Conservation (phyloP, 176 grass and related monocot species). For the Eleusine coracana region DNA sequence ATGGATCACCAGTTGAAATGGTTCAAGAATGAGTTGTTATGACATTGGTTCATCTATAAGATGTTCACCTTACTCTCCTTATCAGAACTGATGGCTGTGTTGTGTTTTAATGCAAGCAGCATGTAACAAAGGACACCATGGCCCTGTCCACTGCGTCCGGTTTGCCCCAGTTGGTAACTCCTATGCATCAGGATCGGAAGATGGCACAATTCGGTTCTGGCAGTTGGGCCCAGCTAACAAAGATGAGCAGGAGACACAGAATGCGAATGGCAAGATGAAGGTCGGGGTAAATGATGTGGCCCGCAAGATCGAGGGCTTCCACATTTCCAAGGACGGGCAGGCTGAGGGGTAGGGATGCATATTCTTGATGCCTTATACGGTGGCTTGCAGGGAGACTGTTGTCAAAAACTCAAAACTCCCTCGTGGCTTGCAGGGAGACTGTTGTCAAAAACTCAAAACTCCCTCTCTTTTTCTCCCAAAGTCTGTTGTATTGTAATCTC, state of each 20-base stretch:
- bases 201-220: conserved; percentile 87
- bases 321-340: conserved; percentile 49
- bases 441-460: neutral
- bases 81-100: neutral
- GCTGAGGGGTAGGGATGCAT: conserved; percentile 34
- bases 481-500: neutral
- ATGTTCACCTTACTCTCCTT: neutral
- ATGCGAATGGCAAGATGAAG: conserved; percentile 48
- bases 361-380: neutral
- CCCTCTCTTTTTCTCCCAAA: neutral
- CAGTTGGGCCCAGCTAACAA: conserved; percentile 50
- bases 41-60: neutral
- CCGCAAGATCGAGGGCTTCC: conserved; percentile 63
- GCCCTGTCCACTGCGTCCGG: conserved; percentile 77
- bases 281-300: conserved; percentile 49
- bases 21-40: neutral
- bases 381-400: neutral
- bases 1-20: neutral
- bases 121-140: conserved; percentile 88
- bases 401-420: too few relatives aligned
- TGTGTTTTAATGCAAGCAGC: conserved; percentile 41
- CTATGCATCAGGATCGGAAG: conserved; percentile 84
- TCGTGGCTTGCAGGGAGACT: neutral
- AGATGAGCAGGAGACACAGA: conserved; percentile 48
- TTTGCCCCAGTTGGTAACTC: conserved; percentile 75